A percentile compares a stretch with the other conserved stretches of the same genome.
Evolutionary conservation across 441 rosid genomes (phyloP).

Genomic region (Aleurites moluccanus): DNA sequence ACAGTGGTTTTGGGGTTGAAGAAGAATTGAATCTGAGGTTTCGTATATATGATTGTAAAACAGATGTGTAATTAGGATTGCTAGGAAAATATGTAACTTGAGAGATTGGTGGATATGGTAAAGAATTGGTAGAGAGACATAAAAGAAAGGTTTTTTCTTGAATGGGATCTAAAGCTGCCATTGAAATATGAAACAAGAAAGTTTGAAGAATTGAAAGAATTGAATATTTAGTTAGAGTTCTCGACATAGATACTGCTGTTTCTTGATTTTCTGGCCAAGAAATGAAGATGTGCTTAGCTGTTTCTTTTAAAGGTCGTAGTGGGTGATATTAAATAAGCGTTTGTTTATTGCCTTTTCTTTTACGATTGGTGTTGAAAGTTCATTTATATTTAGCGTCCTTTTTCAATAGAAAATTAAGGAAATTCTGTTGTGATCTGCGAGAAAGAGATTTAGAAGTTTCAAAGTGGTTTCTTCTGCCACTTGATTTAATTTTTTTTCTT

Average conservation of each 20-base stretch:
- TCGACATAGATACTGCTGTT: constrained; percentile 1
- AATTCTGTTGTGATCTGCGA: too few species aligned
- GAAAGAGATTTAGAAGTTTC: too few species aligned
- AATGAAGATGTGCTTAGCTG: too few species aligned
- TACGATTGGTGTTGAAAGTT: too few species aligned
- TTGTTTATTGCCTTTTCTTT: too few species aligned
- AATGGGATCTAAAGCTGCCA: constrained; percentile 15
- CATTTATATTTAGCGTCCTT: too few species aligned
- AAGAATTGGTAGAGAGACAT: constrained; percentile 20
- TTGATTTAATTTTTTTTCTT: too few species aligned
- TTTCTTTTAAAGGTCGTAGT: too few species aligned
- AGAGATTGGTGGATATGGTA: constrained; percentile 21
- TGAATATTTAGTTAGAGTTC: background rate
- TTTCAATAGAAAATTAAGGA: too few species aligned
- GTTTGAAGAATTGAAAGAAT: background rate
- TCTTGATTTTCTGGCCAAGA: background rate
- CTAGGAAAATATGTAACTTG: constrained; percentile 8
- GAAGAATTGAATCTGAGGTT: constrained; percentile 49
- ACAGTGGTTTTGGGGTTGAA: constrained; percentile 42
- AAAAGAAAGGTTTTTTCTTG: constrained; percentile 11
- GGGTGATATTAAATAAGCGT: too few species aligned
- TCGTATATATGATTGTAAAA: constrained; percentile 46
- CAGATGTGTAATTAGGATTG: constrained; percentile 11
- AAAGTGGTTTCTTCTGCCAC: too few species aligned
- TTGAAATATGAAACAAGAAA: background rate